These are phyloP conservation scores for Talaromyces wortmannii DNA, from an alignment of 495 filamentous ascomycete species.

Conservation along the genomic window DNA sequence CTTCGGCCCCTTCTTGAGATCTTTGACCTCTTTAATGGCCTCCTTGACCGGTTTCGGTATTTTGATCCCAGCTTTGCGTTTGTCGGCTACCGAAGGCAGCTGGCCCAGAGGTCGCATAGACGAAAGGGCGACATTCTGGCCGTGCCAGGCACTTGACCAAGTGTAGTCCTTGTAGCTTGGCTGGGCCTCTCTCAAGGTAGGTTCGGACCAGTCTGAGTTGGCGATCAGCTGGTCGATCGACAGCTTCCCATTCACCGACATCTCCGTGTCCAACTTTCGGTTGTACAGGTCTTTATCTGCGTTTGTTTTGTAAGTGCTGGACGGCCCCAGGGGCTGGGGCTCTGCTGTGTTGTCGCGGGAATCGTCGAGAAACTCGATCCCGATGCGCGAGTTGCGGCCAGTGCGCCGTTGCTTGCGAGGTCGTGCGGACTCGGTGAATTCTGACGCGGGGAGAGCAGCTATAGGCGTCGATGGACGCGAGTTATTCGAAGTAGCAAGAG, in stretches of 20 bases:
- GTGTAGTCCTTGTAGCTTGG: conserved; percentile 64
- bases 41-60: conserved; percentile 6
- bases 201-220: conserved; percentile 60
- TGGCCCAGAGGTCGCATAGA: conserved; percentile 24
- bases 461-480: conserved; percentile 22
- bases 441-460: conserved; percentile 7
- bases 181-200: conserved; percentile 51
- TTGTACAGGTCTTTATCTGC: background rate
- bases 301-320: background rate
- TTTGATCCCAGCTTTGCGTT: conserved; percentile 22
- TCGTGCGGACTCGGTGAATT: conserved; percentile 15
- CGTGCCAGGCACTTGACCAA: conserved; percentile 20
- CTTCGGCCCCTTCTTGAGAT: conserved; percentile 11
- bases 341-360: conserved; percentile 4
- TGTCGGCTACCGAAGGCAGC: conserved; percentile 17
- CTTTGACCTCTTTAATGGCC: conserved; percentile 1
- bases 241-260: background rate
- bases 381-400: conserved; percentile 15
- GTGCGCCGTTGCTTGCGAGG: conserved; percentile 22
- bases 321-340: background rate
- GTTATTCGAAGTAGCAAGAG: conserved; percentile 18
- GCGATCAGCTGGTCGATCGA: conserved; percentile 2
- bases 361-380: conserved; percentile 1
- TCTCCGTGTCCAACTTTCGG: background rate
- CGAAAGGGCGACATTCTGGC: conserved; percentile 17